A percentile compares a stretch with the other conserved stretches of the same genome.
Conservation (phyloP, 495 filamentous ascomycete species). For the Pyrenula aspistea region DNA sequence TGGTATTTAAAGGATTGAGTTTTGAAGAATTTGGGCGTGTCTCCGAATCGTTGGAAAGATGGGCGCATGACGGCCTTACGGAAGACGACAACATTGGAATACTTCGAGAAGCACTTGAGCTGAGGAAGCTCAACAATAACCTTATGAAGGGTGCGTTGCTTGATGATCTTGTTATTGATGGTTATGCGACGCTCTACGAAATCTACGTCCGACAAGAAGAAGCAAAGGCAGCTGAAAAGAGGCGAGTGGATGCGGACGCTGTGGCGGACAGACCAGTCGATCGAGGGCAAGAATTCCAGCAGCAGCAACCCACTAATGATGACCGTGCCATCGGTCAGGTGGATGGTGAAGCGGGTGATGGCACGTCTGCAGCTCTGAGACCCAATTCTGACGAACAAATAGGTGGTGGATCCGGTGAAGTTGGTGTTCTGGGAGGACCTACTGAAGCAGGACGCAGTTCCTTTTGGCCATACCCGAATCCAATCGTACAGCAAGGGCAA, state of each 20-base stretch:
- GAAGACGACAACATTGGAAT: conserved; percentile 52
- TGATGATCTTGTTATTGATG: conserved; percentile 82
- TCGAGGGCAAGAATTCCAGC: conserved; percentile 20
- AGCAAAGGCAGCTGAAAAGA: conserved; percentile 39
- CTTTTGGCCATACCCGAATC: conserved; percentile 10
- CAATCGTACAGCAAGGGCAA: conserved; percentile 4
- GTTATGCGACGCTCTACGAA: conserved; percentile 70
- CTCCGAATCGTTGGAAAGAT: conserved; percentile 34
- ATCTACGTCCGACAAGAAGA: conserved; percentile 35
- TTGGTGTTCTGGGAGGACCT: not conserved
- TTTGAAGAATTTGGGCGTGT: conserved; percentile 67
- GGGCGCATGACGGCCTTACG: conserved; percentile 41
- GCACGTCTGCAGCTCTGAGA: not conserved
- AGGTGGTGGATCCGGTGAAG: not conserved
- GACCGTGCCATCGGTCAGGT: not conserved
- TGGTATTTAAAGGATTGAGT: conserved; percentile 65
- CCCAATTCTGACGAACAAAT: not conserved
- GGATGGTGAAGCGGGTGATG: not conserved
- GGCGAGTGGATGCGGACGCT: conserved; percentile 34
- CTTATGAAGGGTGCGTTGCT: conserved; percentile 75
- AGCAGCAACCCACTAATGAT: not conserved
- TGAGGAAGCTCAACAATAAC: conserved; percentile 81
- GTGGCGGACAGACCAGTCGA: conserved; percentile 25
- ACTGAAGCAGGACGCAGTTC: not conserved
- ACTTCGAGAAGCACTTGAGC: conserved; percentile 70